Conservation (phyloP, 192 early-diverging fungal genomes). For the Rhizoclosmatium globosum region DNA sequence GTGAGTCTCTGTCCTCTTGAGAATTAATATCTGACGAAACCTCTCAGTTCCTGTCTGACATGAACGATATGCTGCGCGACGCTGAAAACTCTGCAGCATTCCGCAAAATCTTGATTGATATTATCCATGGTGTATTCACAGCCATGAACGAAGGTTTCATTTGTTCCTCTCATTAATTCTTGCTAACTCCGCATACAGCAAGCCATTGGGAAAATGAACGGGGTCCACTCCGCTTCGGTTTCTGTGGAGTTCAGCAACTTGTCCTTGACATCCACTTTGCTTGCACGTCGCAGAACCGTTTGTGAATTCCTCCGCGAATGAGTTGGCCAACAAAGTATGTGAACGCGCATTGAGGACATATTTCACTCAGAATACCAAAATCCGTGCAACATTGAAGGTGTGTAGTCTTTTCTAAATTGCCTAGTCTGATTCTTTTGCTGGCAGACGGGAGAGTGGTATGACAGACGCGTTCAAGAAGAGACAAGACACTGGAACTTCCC, state of each 20-base stretch:
- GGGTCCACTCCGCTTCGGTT: slow-evolving; percentile 54
- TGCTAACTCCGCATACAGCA: slow-evolving; percentile 11
- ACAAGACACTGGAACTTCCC: slow-evolving; percentile 29
- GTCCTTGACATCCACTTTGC: slow-evolving; percentile 66
- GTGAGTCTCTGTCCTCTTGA: slow-evolving; percentile 26
- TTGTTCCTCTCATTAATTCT: not conserved
- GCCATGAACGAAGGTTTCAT: slow-evolving; percentile 24
- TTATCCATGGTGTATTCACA: slow-evolving; percentile 24
- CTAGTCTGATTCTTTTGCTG: slow-evolving; percentile 11
- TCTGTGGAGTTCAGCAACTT: slow-evolving; percentile 63
- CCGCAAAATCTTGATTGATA: slow-evolving; percentile 14
- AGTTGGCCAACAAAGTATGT: slow-evolving; percentile 57
- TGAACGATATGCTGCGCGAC: slow-evolving; percentile 13
- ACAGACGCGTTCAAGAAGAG: slow-evolving; percentile 52
- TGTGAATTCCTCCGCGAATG: slow-evolving; percentile 47
- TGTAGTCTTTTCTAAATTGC: not conserved
- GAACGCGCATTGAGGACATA: slow-evolving; percentile 56
- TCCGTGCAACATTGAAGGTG: slow-evolving; percentile 54
- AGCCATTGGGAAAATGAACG: slow-evolving; percentile 39
- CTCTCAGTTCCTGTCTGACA: slow-evolving; percentile 20
- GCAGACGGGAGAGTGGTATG: slow-evolving; percentile 60
- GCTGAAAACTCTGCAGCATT: slow-evolving; percentile 24
- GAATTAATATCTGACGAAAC: not conserved
- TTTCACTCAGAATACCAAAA: slow-evolving; percentile 51
- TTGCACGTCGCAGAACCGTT: slow-evolving; percentile 47